Evolutionary conservation across 345 rosid species (phyloP), one percentile per base, ranked within the genome.

Genomic region (Camelina laxa): DNA sequence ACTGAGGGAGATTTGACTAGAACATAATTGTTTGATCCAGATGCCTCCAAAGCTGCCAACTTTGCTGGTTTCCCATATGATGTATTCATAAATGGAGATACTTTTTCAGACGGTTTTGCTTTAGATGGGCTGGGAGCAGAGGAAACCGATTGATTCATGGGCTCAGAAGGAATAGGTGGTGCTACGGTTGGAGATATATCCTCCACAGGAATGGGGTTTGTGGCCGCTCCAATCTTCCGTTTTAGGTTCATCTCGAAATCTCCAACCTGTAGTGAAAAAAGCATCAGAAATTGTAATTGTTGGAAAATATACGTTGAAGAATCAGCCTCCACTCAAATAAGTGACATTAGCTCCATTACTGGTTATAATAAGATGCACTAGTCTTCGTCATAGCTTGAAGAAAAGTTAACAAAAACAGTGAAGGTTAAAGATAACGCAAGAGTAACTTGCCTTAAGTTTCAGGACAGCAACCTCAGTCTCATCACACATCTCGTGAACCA

Each of bases 391-490:
- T 44, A 14, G 19, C 6, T 21, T 35, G 47, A 39, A 36, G 15
- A 33, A 51, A 60, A 68, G 15, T 2, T 57, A 17, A 4, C 3
- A 21, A 47, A 7, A 48, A 38, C 62, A 36, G n/a, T 22, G 2
- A 75, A 75, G 67, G 67, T 27, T 22, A 63, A 31, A 6, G 35
- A 13, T 35, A 38, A 20, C 65, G 55, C 8, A 9, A 41, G 12
- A 60, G 69, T 69, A 45, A 61, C 60, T 77, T 80, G 93, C 99
- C 97, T 95, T 95, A 65, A 95, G 60, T 87, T 91, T 75, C 65
- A 95, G 86, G 75, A 90, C 99, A 35, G 97, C 97, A 71, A 95
- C 70, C 78, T 95, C 88, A 20, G 99, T 95, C 87, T 95, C 93
- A 31, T 95, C 97, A 79, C 99, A 95, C 57, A 95, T 91, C 79